Conservation (phyloP, 2,329 filamentous ascomycete genomes). For the Hypomyces rosellus region DNA sequence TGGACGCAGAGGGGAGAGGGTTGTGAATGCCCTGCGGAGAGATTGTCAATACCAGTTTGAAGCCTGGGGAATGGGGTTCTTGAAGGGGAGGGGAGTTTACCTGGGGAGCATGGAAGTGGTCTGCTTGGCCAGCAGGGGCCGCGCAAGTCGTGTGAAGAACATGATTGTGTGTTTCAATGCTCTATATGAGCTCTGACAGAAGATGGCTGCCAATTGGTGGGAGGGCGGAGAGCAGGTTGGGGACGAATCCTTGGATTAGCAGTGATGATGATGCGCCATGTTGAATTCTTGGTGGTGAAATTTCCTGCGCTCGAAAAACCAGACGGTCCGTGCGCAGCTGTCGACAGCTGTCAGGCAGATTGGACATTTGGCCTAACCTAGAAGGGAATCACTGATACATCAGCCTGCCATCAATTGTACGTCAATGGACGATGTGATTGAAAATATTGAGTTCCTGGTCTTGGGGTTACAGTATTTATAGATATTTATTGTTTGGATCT, state of each 20-base stretch:
- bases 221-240: neutral
- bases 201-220: neutral
- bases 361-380: neutral
- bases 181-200: neutral
- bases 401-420: neutral
- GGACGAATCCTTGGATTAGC: neutral
- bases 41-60: neutral
- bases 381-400: neutral
- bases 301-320: constrained; percentile 5
- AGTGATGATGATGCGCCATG: constrained; percentile 2
- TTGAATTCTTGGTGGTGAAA: constrained; percentile 8
- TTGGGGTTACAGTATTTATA: too few relatives aligned
- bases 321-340: neutral
- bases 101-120: constrained; percentile 18
- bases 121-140: constrained; percentile 21
- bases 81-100: constrained; percentile 10
- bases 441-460: too few relatives aligned
- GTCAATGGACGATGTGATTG: neutral
- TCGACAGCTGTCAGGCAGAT: neutral
- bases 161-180: constrained; percentile 14
- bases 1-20: constrained; percentile 46
- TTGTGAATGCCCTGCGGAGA: constrained; percentile 38
- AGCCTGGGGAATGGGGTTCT: neutral
- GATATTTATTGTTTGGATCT: too few relatives aligned
- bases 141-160: constrained; percentile 25